Base-by-base conservation (phyloP, 2,329 filamentous ascomycete genomes). In the Cercospora sp. region DNA sequence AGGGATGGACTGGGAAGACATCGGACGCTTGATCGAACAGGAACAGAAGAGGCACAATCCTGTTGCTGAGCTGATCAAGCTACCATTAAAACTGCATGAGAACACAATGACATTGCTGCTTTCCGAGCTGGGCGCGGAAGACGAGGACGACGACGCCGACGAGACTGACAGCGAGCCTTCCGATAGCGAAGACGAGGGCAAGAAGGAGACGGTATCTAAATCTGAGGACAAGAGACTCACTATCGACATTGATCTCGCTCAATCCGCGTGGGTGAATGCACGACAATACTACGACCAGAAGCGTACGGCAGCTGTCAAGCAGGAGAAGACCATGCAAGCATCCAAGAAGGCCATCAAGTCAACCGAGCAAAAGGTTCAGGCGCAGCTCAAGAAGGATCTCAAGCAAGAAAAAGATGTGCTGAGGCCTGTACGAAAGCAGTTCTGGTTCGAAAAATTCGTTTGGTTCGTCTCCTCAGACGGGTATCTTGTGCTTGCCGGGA, bases 381-480 rank as follows among this genome's bases (percentile, higher is more conserved):
- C 91, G 12, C 93, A 97, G 77, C 83, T 98, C 24, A 96, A 92
- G 81, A 94, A 93, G 75, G 90, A 89, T 0, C 80, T 98, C 66
- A 97, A 97, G 81, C 91, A 95, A 77, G 95, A 98, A 80, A 97
- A 97, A 79, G 90, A 93, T 21, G 83, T 96, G 1, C 82, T 98
- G 9, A 89, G 94, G 57, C 93, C 91, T 0, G 90, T 97, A 8
- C 88, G 95, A 66, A 91, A 89, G 75, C 90, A 90, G 72, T 87
- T 94, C 75, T 99, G 95, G 95, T 99, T 97, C 73, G 95, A 99
- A 76, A 99, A 99, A 80, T 99, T 97, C 75, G 84, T 89, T 30
- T 98, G 93, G 86, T 99, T 99, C 81, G 87, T 98, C 73, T 97
- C 94, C 0, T 96, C 93, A 0, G 95, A 99, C 76, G 94, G 94